Evolutionary conservation across 768 basidiomycete species (phyloP).

Genomic region (Dioszegia crocea): DNA sequence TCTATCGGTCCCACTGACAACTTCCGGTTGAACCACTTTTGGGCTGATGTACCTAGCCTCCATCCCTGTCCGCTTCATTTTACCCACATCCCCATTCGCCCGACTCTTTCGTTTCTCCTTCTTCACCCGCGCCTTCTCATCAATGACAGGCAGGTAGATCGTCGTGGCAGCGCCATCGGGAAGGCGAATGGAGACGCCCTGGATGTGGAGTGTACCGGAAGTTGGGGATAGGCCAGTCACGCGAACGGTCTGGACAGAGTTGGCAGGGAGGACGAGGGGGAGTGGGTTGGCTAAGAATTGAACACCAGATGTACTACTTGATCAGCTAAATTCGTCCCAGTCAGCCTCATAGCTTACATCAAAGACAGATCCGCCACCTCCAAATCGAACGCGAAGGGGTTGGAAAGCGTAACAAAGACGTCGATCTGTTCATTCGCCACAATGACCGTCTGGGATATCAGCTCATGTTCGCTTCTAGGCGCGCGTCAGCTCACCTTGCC

Average conservation of each 20-base stretch:
- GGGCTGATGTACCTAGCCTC: slow-evolving; percentile 52
- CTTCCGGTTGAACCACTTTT: neutral
- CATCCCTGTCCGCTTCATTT: slow-evolving; percentile 70
- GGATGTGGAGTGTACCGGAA: slow-evolving; percentile 65
- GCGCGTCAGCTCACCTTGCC: slow-evolving; percentile 56
- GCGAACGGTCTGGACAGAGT: slow-evolving; percentile 67
- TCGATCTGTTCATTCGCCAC: slow-evolving; percentile 81
- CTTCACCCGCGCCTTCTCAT: slow-evolving; percentile 67
- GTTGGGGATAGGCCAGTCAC: slow-evolving; percentile 64
- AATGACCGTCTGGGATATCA: slow-evolving; percentile 61
- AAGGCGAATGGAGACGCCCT: slow-evolving; percentile 74
- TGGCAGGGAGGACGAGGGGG: slow-evolving; percentile 66
- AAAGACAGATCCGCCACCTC: slow-evolving; percentile 76
- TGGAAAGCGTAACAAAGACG: slow-evolving; percentile 75
- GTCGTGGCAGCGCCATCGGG: slow-evolving; percentile 67
- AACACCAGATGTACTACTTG: slow-evolving; percentile 80
- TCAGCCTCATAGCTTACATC: slow-evolving; percentile 56
- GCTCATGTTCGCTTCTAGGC: neutral
- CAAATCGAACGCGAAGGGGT: slow-evolving; percentile 87
- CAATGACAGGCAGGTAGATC: slow-evolving; percentile 67
- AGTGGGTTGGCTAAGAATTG: slow-evolving; percentile 65
- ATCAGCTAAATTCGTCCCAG: slow-evolving; percentile 55
- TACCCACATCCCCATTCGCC: slow-evolving; percentile 62
- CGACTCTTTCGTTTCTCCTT: slow-evolving; percentile 55
- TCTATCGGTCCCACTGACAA: neutral